Evolutionary conservation across 176 grass and related monocot genomes (phyloP), one percentile per base, ranked within the genome.

Genomic region (Triticum urartu): DNA sequence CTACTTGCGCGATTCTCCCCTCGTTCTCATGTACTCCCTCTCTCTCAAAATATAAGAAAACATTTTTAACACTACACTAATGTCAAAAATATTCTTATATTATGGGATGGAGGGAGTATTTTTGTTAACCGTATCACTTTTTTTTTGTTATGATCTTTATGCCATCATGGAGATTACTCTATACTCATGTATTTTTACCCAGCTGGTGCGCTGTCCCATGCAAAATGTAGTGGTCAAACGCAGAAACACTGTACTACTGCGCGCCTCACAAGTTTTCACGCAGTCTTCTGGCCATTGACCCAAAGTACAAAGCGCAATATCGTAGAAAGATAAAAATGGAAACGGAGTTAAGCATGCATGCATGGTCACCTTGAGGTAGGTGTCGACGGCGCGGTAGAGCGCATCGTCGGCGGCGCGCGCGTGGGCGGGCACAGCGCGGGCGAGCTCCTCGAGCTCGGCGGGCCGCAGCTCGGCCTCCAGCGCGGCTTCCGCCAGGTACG

Each of bases 331-430:
- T 13, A 20, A 36, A 35, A 65, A 8, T 9, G 39, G 25, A 60
- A 72, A 72, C 2, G 75, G 25, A 26, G 32, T 7, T 17, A 25
- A 1, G 18, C 20, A 47, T 13, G 20, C 9, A 72, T 4, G 38
- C 22, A n/a, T 20, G 85, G 77, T 84, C 52, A 98, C 97, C 87
- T 99, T 99, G 92, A 99, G 93, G 64, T 89, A 99, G 32, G 92
- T 99, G 89, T 99, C 97, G 79, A 96, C 72, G 86, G 97, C 97
- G 70, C 94, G 90, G 83, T 99, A 99, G 85, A 96, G 87, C 9
- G 90, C 97, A 62, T 99, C 97, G 30, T 96, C 97, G 20, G 89
- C 93, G 38, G 94, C 80, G 6, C 97, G 92, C 1, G 94, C 94
- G 74, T 99, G 94, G 0, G 88, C 82, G 3, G 97, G 97, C 5